These are phyloP conservation scores for Acanthamoeba healyi DNA, from an alignment of 208 protist species.

Conservation along the genomic window DNA sequence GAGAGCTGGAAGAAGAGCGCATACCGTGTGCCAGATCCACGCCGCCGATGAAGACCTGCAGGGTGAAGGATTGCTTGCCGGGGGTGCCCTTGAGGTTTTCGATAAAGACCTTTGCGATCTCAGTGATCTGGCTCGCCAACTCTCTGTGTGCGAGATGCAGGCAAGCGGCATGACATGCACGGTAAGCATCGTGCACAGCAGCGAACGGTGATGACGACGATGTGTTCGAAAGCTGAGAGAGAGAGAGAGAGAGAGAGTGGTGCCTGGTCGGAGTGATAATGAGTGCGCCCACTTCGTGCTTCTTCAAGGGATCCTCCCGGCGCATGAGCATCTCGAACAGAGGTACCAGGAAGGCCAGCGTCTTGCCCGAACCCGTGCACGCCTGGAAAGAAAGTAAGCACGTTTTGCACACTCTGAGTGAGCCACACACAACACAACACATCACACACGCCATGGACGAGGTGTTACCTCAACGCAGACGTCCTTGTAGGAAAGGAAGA, in stretches of 20 bases:
- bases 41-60: slow-evolving; percentile 85
- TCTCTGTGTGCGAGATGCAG: too few species aligned
- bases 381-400: slow-evolving; percentile 59
- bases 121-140: slow-evolving; percentile 85
- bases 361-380: slow-evolving; percentile 89
- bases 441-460: not conserved
- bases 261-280: slow-evolving; percentile 88
- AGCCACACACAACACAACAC: not conserved
- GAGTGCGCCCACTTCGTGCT: slow-evolving; percentile 83
- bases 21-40: slow-evolving; percentile 74
- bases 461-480: slow-evolving; percentile 85
- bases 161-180: too few species aligned
- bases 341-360: slow-evolving; percentile 90
- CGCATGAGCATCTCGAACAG: slow-evolving; percentile 87
- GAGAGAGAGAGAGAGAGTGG: not conserved
- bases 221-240: not conserved
- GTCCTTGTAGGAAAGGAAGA: slow-evolving; percentile 89
- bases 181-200: too few species aligned
- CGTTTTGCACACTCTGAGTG: too few species aligned
- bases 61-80: slow-evolving; percentile 43
- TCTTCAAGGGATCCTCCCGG: slow-evolving; percentile 67
- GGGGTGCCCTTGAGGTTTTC: not conserved
- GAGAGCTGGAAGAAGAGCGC: not conserved
- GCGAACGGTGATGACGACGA: too few species aligned
- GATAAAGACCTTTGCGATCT: slow-evolving; percentile 76